phyloP scores from a whole-genome alignment of 371 early-diverging fungal species.

The Apophysomyces variabilis region DNA sequence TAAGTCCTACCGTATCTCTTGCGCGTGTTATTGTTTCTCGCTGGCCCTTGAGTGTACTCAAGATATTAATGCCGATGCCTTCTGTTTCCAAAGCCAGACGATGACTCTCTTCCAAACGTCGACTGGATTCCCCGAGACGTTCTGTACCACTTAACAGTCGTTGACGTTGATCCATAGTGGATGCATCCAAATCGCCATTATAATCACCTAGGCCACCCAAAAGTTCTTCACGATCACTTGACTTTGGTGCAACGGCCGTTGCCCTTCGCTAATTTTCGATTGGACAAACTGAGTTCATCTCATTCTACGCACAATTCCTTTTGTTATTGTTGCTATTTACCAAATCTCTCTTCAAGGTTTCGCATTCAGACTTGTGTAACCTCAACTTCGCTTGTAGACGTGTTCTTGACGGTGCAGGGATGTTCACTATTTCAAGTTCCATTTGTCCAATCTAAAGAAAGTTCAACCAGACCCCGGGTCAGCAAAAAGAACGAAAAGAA shows the following conservation, averaged over 20 bases:
- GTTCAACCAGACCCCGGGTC: neutral
- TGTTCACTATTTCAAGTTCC: constrained; percentile 87
- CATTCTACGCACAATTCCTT: neutral
- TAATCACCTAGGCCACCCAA: constrained; percentile 54
- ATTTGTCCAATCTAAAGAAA: constrained; percentile 81
- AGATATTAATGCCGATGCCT: constrained; percentile 81
- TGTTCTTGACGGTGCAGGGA: constrained; percentile 68
- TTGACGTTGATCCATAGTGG: constrained; percentile 82
- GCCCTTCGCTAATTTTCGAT: constrained; percentile 37
- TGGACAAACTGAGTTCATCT: neutral
- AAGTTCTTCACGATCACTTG: constrained; percentile 67
- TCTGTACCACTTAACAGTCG: constrained; percentile 86
- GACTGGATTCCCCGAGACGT: constrained; percentile 75
- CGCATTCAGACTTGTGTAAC: constrained; percentile 78
- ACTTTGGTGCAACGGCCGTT: constrained; percentile 43
- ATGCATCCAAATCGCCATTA: constrained; percentile 60
- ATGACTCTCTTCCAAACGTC: constrained; percentile 87
- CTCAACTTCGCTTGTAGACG: constrained; percentile 76
- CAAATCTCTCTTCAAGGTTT: constrained; percentile 75
- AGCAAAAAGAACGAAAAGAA: neutral
- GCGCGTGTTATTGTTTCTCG: constrained; percentile 90
- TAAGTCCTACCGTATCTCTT: constrained; percentile 73
- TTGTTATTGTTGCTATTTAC: constrained; percentile 39
- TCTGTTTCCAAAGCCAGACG: constrained; percentile 93
- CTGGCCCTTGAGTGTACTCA: constrained; percentile 83